A percentile compares a stretch with the other conserved stretches of the same genome.
phyloP scores from a whole-genome alignment of 1,139 yeast species.

The Candida pseudoviswanathii region DNA sequence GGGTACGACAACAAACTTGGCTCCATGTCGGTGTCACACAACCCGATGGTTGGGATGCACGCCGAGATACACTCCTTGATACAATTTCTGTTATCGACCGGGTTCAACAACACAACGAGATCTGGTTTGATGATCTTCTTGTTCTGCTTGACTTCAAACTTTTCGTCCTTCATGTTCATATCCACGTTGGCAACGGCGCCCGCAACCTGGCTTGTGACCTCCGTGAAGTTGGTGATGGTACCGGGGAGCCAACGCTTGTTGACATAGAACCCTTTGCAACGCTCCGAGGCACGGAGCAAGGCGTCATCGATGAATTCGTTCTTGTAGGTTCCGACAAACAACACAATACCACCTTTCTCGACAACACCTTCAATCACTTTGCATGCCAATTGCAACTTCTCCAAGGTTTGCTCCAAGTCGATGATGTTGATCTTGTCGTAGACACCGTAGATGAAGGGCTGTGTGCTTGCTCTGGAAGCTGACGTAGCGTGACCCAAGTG shows the following conservation, averaged over 20 bases:
- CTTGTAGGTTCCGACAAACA: conserved; percentile 82
- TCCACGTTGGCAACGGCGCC: conserved; percentile 52
- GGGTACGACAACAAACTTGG: conserved; percentile 90
- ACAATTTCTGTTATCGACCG: conserved; percentile 82
- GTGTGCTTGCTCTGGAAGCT: conserved; percentile 81
- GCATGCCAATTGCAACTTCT: conserved; percentile 75
- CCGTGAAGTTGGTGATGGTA: conserved; percentile 81
- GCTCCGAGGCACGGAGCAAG: conserved; percentile 76
- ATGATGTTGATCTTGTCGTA: conserved; percentile 89
- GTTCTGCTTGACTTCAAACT: conserved; percentile 39
- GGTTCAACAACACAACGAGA: conserved; percentile 81
- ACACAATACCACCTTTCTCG: conserved; percentile 78
- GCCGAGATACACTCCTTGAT: conserved; percentile 79
- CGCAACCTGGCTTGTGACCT: conserved; percentile 74
- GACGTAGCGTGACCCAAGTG: conserved; percentile 90
- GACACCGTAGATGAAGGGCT: conserved; percentile 84
- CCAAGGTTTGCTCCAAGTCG: conserved; percentile 80
- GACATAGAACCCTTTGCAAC: conserved; percentile 80
- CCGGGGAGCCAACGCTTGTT: conserved; percentile 94
- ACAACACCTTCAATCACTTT: conserved; percentile 80
- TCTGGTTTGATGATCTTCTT: conserved; percentile 75
- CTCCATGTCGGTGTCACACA: conserved; percentile 92
- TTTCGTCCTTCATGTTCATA: conserved; percentile 49
- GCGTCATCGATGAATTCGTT: conserved; percentile 66
- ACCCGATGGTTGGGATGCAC: conserved; percentile 90